Percentiles rank a stretch among this genome's conserved stretches.
These are phyloP conservation scores for Alternaria sp. DNA, from an alignment of 2,329 filamentous ascomycete species.

Conservation along the genomic window DNA sequence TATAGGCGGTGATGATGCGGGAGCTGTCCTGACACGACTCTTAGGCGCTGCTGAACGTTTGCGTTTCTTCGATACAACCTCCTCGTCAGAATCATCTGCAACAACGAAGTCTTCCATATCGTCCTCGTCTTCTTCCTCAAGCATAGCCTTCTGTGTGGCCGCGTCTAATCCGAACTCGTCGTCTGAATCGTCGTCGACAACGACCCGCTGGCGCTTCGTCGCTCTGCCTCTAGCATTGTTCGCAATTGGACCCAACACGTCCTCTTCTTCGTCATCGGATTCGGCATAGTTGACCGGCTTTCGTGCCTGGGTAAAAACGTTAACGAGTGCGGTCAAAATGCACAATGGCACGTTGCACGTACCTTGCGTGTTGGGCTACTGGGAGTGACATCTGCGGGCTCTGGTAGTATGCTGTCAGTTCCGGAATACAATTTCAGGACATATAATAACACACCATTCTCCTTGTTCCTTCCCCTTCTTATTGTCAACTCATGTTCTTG, in stretches of 20 bases:
- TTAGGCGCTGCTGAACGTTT: conserved; percentile 72
- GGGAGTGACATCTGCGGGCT: conserved; percentile 56
- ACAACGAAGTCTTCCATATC: conserved; percentile 90
- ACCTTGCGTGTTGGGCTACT: conserved; percentile 87
- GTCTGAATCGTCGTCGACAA: conserved; percentile 69
- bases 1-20: conserved; percentile 57
- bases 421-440: conserved; percentile 52
- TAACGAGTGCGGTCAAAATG: conserved; percentile 5
- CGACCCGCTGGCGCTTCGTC: conserved; percentile 68
- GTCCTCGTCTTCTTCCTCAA: conserved; percentile 71
- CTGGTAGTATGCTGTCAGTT: conserved; percentile 54
- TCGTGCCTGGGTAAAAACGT: conserved; percentile 59
- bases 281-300: conserved; percentile 83
- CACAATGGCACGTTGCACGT: conserved; percentile 30
- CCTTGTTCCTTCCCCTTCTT: conserved; percentile 62
- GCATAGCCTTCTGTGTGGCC: conserved; percentile 64
- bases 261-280: conserved; percentile 74
- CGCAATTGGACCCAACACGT: conserved; percentile 69
- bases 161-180: conserved; percentile 72
- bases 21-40: conserved; percentile 61
- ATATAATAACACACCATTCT: conserved; percentile 60
- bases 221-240: conserved; percentile 55
- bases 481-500: conserved; percentile 61
- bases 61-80: conserved; percentile 71
- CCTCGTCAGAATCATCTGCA: conserved; percentile 83